Evolutionary conservation across 306 rosid genomes (phyloP).

Genomic region (Cucurbita maxima): DNA sequence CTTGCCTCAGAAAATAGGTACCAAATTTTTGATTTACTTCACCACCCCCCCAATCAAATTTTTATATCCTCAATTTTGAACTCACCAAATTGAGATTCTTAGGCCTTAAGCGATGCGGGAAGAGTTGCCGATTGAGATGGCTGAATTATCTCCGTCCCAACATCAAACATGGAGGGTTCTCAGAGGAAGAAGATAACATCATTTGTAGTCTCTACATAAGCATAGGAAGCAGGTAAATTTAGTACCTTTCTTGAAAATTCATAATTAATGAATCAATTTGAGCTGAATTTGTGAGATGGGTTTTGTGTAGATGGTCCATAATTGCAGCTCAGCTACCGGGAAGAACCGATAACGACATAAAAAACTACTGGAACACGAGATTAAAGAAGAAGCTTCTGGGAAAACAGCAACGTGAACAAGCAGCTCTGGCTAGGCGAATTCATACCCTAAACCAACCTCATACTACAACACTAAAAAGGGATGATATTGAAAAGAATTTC

Average conservation of each 20-base stretch:
- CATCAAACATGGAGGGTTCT: slow-evolving; percentile 83
- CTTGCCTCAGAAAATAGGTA: slow-evolving; percentile 90
- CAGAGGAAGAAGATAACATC: slow-evolving; percentile 89
- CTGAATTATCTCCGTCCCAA: slow-evolving; percentile 88
- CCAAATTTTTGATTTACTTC: neutral
- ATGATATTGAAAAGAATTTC: slow-evolving; percentile 12
- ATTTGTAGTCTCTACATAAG: slow-evolving; percentile 77
- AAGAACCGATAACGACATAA: slow-evolving; percentile 85
- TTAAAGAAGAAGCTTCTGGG: slow-evolving; percentile 89
- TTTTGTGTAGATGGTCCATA: slow-evolving; percentile 68
- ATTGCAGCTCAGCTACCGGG: slow-evolving; percentile 95
- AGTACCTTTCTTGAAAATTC: neutral
- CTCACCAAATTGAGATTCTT: neutral
- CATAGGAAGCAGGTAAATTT: slow-evolving; percentile 87
- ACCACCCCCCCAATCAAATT: neutral
- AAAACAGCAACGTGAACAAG: slow-evolving; percentile 51
- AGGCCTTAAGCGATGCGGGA: slow-evolving; percentile 95
- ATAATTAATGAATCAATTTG: neutral
- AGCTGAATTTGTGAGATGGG: neutral
- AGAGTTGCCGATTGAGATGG: slow-evolving; percentile 96
- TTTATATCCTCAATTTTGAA: neutral
- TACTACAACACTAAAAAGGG: slow-evolving; percentile 17
- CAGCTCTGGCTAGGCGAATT: slow-evolving; percentile 29
- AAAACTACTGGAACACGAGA: slow-evolving; percentile 95
- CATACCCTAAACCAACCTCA: slow-evolving; percentile 27